A percentile compares a stretch with the other conserved stretches of the same genome.
phyloP scores from a whole-genome alignment of 1,139 yeast genomes.

The Yamadazyma triangularis region DNA sequence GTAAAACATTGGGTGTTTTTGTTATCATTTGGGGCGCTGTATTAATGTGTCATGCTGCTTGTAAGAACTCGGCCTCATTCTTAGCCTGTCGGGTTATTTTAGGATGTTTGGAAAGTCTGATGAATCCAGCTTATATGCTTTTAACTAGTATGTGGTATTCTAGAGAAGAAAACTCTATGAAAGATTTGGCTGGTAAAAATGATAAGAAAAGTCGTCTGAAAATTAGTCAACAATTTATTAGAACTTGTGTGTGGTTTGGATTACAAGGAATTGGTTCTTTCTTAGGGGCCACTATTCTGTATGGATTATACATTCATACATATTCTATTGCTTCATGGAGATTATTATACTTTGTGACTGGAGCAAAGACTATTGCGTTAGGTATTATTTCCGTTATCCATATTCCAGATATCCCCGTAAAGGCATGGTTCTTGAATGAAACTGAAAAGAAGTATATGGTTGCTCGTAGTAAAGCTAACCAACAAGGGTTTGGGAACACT shows the following conservation, averaged over 20 bases:
- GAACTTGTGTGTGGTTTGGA: constrained; percentile 15
- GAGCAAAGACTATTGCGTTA: constrained; percentile 25
- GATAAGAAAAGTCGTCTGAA: no score
- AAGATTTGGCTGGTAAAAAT: no score
- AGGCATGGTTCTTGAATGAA: constrained; percentile 19
- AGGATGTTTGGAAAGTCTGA: constrained; percentile 31
- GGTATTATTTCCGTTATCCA: constrained; percentile 10
- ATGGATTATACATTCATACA: constrained; percentile 11
- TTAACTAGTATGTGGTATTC: constrained; percentile 18
- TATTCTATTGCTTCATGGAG: no score
- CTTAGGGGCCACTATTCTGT: constrained; percentile 15
- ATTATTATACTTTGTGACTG: constrained; percentile 38
- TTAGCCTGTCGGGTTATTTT: constrained; percentile 48
- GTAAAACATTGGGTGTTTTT: constrained; percentile 41
- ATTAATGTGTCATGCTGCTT: constrained; percentile 45
- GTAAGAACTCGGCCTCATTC: constrained; percentile 38
- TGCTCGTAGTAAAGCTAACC: constrained; percentile 8
- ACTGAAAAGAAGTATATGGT: constrained; percentile 12
- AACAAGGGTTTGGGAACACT: constrained; percentile 37
- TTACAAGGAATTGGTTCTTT: constrained; percentile 6
- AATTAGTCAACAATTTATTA: constrained; percentile 12
- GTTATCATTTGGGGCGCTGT: constrained; percentile 49
- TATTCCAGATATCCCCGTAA: constrained; percentile 12
- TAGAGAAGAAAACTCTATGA: no score
- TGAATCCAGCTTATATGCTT: constrained; percentile 27